Evolutionary conservation across 139 green algal genomes (phyloP).

Genomic region (Chlorella sp.): DNA sequence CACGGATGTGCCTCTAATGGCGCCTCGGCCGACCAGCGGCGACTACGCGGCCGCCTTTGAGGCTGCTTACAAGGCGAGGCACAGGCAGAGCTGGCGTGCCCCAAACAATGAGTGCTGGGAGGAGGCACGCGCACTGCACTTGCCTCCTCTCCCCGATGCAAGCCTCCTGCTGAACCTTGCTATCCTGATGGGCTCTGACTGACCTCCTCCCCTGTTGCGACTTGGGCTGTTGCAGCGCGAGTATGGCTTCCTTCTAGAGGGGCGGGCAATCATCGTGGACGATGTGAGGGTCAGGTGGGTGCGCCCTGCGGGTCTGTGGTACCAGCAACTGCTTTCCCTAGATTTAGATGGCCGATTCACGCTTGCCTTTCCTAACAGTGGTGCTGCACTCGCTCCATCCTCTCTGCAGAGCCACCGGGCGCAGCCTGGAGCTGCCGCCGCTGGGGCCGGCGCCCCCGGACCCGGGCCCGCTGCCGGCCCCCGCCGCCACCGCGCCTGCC

Average conservation of each 20-base stretch:
- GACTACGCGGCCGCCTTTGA: constrained; percentile 30
- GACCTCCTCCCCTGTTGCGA: too few species aligned
- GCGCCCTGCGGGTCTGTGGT: too few species aligned
- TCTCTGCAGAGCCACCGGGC: constrained; percentile 26
- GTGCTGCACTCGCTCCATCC: too few species aligned
- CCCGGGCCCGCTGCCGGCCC: constrained; percentile 47
- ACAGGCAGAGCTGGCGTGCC: not conserved
- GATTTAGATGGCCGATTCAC: too few species aligned
- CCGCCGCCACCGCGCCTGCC: constrained; percentile 35
- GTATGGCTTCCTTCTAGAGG: constrained; percentile 92
- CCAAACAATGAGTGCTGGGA: too few species aligned
- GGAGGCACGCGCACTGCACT: too few species aligned
- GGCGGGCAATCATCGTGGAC: constrained; percentile 83
- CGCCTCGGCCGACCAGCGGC: constrained; percentile 33
- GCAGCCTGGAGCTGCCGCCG: constrained; percentile 5
- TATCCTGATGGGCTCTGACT: not conserved
- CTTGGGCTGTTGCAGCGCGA: constrained; percentile 49
- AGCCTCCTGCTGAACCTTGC: too few species aligned
- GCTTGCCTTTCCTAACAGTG: too few species aligned
- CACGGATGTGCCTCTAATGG: constrained; percentile 96
- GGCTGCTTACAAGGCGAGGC: constrained; percentile 67
- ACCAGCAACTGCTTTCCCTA: too few species aligned
- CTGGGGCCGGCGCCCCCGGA: not conserved
- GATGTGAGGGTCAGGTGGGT: constrained; percentile 87
- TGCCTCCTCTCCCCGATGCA: too few species aligned